phyloP scores from a whole-genome alignment of 805 yeast species.

The Candida andamanensis region DNA sequence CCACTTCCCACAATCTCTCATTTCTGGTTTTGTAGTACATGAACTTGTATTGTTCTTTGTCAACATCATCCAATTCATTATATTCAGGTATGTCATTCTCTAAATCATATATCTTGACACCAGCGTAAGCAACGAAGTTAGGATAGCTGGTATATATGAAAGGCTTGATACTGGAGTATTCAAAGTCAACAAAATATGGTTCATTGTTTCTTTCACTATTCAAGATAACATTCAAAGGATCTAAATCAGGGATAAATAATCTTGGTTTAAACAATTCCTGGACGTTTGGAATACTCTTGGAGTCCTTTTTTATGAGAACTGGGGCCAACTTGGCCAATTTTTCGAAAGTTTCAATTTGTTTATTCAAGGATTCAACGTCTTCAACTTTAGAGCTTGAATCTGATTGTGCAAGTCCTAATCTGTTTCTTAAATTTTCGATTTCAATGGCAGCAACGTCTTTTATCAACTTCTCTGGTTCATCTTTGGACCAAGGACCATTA shows the following conservation, averaged over 20 bases:
- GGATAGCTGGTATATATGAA: conserved; percentile 76
- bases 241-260: conserved; percentile 75
- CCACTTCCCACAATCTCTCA: conserved; percentile 82
- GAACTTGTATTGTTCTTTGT: conserved; percentile 76
- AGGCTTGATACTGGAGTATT: conserved; percentile 76
- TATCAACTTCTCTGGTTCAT: conserved; percentile 58
- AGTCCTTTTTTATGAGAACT: conserved; percentile 49
- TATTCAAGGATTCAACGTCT: conserved; percentile 37
- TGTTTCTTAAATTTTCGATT: conserved; percentile 51
- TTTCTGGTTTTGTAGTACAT: conserved; percentile 88
- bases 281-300: conserved; percentile 56
- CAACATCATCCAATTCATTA: conserved; percentile 61
- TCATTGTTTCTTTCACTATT: conserved; percentile 28
- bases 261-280: conserved; percentile 66
- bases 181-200: conserved; percentile 72
- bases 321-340: conserved; percentile 55
- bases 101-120: conserved; percentile 77
- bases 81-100: conserved; percentile 71
- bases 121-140: conserved; percentile 77
- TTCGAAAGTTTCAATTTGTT: conserved; percentile 57
- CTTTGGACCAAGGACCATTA: conserved; percentile 75
- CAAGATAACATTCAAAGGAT: conserved; percentile 79
- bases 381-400: conserved; percentile 45
- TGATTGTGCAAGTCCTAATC: conserved; percentile 51
- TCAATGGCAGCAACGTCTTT: conserved; percentile 62